Conservation (phyloP, 805 yeast genomes). For the Metschnikowia lochheadii region DNA sequence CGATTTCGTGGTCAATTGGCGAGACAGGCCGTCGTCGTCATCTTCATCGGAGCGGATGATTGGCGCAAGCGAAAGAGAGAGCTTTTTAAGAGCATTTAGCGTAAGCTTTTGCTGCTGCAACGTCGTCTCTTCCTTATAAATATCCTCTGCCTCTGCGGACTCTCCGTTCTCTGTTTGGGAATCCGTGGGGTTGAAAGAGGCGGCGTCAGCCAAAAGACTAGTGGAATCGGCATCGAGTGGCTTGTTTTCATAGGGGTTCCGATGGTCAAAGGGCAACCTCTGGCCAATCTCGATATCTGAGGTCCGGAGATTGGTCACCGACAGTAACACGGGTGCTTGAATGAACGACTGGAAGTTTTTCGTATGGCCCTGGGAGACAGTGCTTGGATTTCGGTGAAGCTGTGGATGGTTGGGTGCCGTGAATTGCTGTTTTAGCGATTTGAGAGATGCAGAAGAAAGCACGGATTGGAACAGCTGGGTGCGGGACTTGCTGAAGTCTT, state of each 20-base stretch:
- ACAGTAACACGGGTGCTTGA: constrained; percentile 43
- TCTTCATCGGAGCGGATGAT: constrained; percentile 27
- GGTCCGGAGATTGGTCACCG: constrained; percentile 30
- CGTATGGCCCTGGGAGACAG: constrained; percentile 12
- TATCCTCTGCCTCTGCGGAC: constrained; percentile 19
- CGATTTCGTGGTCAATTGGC: constrained; percentile 12
- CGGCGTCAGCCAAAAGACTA: background rate
- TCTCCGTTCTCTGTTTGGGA: background rate
- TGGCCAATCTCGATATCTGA: constrained; percentile 38
- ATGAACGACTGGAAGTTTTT: constrained; percentile 42
- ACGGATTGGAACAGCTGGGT: constrained; percentile 44
- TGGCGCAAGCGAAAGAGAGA: constrained; percentile 40
- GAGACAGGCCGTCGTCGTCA: constrained; percentile 11
- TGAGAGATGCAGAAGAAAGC: constrained; percentile 40
- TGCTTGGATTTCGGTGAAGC: constrained; percentile 12
- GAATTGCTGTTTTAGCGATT: constrained; percentile 32
- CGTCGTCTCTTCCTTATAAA: constrained; percentile 33
- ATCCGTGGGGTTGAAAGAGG: background rate
- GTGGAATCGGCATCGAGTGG: background rate
- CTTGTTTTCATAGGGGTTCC: constrained; percentile 1
- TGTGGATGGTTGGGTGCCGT: constrained; percentile 12
- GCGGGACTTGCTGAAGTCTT: constrained; percentile 33
- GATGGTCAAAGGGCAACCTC: constrained; percentile 35
- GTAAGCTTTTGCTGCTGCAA: constrained; percentile 41
- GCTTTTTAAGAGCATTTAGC: constrained; percentile 39